phyloP scores from a whole-genome alignment of 164 flowering plant species.

The Vitis rupestris region DNA sequence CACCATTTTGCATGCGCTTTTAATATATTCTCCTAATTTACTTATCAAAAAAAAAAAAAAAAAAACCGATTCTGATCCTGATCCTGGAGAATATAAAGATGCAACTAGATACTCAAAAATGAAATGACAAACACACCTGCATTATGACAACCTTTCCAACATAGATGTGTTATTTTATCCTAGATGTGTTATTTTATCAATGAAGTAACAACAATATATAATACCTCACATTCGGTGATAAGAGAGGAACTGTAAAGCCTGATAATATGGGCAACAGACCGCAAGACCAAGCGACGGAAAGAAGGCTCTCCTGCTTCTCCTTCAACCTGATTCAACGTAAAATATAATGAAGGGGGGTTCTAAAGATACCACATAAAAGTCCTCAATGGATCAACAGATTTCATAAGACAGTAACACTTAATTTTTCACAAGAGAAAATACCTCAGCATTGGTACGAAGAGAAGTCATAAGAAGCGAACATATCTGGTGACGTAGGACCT shows the following conservation, averaged over 20 bases:
- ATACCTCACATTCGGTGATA: conserved; percentile 94
- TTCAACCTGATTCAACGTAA: conserved; percentile 57
- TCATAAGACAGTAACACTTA: background rate
- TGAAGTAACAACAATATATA: background rate
- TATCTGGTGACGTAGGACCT: conserved; percentile 90
- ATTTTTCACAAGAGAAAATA: conserved; percentile 20
- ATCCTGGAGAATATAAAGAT: too few species aligned
- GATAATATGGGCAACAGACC: conserved; percentile 93
- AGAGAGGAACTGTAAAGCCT: conserved; percentile 91
- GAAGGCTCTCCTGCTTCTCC: conserved; percentile 95
- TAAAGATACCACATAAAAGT: background rate
- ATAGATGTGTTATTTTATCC: too few species aligned
- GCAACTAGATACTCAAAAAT: too few species aligned
- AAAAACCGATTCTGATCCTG: too few species aligned
- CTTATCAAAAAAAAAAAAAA: too few species aligned
- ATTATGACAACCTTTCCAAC: too few species aligned
- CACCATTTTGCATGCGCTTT: too few species aligned
- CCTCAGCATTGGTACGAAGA: conserved; percentile 91
- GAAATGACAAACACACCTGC: too few species aligned
- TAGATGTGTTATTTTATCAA: too few species aligned
- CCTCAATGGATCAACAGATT: background rate
- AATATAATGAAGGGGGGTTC: background rate
- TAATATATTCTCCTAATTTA: too few species aligned
- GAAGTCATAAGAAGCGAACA: conserved; percentile 99
- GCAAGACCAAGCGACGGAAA: conserved; percentile 92